Evolutionary conservation across 2,329 filamentous ascomycete genomes (phyloP).

Genomic region (Alternaria sp.): DNA sequence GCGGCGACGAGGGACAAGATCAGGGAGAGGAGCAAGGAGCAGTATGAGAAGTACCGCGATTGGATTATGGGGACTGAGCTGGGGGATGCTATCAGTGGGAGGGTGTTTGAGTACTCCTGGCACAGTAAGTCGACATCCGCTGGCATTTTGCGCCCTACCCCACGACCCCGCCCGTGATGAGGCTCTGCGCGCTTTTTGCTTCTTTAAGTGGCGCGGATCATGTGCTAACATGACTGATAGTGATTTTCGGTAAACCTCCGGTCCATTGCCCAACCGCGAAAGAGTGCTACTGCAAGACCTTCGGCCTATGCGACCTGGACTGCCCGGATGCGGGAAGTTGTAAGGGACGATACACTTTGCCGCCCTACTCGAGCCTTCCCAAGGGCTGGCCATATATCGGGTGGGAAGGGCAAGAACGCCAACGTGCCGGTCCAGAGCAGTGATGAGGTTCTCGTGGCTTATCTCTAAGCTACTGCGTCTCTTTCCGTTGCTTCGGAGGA

Average conservation of each 20-base stretch:
- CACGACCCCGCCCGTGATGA: background rate
- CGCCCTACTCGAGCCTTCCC: slow-evolving; percentile 64
- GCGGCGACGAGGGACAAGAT: slow-evolving; percentile 58
- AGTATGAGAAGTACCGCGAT: slow-evolving; percentile 57
- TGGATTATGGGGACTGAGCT: slow-evolving; percentile 59
- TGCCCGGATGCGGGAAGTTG: slow-evolving; percentile 57
- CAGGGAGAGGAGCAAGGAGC: slow-evolving; percentile 52
- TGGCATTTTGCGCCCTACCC: background rate
- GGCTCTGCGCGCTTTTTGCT: background rate
- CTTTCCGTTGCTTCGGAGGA: background rate
- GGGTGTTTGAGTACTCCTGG: slow-evolving; percentile 66
- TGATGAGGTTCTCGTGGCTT: slow-evolving; percentile 8
- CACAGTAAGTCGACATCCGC: slow-evolving; percentile 55
- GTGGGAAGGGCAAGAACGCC: slow-evolving; percentile 54
- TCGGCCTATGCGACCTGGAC: slow-evolving; percentile 63
- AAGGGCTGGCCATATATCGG: slow-evolving; percentile 67
- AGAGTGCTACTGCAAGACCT: slow-evolving; percentile 72
- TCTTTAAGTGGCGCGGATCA: background rate
- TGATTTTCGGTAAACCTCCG: slow-evolving; percentile 47
- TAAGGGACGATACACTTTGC: slow-evolving; percentile 64
- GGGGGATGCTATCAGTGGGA: slow-evolving; percentile 57
- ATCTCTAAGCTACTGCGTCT: background rate
- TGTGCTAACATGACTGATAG: slow-evolving; percentile 32
- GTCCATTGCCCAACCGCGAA: slow-evolving; percentile 67
- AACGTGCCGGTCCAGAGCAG: slow-evolving; percentile 29